phyloP scores from a whole-genome alignment of 306 rosid genomes.

The Vachellia collinsii region DNA sequence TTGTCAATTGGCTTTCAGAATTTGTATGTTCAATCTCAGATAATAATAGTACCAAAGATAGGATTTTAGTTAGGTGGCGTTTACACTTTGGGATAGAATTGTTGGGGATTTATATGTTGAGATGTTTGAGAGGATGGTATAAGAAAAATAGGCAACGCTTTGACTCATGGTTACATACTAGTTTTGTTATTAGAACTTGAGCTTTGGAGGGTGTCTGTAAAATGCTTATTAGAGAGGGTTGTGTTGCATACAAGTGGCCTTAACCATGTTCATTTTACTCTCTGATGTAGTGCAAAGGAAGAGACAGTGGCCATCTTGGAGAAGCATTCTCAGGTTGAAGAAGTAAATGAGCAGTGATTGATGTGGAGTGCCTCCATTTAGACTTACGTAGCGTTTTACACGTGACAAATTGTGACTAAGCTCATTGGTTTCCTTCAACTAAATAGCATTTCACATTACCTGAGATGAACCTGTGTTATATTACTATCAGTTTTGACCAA shows the following conservation, averaged over 20 bases:
- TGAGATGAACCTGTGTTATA: neutral
- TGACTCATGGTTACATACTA: neutral
- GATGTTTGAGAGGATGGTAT: slow-evolving; percentile 20
- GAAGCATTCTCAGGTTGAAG: slow-evolving; percentile 59
- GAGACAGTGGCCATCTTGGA: slow-evolving; percentile 69
- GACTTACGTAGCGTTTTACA: slow-evolving; percentile 12
- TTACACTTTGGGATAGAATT: slow-evolving; percentile 6
- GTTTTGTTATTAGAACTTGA: neutral
- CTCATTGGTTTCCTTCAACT: slow-evolving; percentile 3
- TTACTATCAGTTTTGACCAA: neutral
- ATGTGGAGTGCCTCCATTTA: slow-evolving; percentile 23
- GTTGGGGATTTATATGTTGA: slow-evolving; percentile 20
- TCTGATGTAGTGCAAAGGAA: slow-evolving; percentile 63
- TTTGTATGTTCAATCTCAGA: slow-evolving; percentile 17
- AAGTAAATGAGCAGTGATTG: slow-evolving; percentile 32
- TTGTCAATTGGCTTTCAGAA: slow-evolving; percentile 6
- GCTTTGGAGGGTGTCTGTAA: neutral
- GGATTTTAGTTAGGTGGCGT: slow-evolving; percentile 10
- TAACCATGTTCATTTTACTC: slow-evolving; percentile 28
- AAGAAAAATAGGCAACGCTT: slow-evolving; percentile 26
- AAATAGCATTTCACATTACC: neutral
- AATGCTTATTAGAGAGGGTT: neutral
- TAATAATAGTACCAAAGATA: slow-evolving; percentile 12
- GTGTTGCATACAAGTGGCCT: neutral
- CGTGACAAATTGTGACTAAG: slow-evolving; percentile 23